Base-by-base conservation (phyloP, 805 yeast species). In the Kazachstania africana region DNA sequence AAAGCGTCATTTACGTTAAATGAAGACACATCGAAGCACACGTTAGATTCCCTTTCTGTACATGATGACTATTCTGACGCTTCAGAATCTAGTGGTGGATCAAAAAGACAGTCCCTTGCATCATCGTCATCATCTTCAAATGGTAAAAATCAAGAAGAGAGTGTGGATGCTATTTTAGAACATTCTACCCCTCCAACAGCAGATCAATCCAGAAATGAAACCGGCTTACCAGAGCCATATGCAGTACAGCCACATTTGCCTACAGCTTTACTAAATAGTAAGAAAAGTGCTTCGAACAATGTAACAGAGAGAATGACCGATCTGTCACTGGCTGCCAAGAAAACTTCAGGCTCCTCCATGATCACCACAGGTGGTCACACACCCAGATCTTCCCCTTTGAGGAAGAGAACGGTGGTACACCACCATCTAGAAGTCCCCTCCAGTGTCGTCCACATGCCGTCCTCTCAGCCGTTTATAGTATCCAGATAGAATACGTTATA, bases 351-450 rank as follows among this genome's bases (percentile, higher is more conserved):
- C 6, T 17, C 27, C 4, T 16, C 16, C 10, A 12, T 14, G 14
- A 8, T 26, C 5, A 12, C 31, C 6, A 12, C 24, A 24, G 14
- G 19, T 15, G 10, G 16, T 20, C 6, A 12, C 13, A 17, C 12
- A 14, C 6, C 19, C 24, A 5, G 10, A 30, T 34, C 45, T 12
- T 37, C 47, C n/a, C 24, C 35, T 8, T 19, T 24, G 12, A 44
- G 31, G 28, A 37, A 35, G 26, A 42, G 37, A 26, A 30, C 24
- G 9, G 35, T 31, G 2, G 25, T 38, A 3, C 48, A 44, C 24
- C 40, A 44, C 22, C 48, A 44, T 32, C 28, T 44, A 29, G 46
- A 40, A 20, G 38, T 44, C n/a, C 31, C 44, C 1, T 33, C 32
- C n/a, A 40, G 45, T 24, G 37, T 44, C n/a, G n/a, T n/a, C n/a